A percentile compares a stretch with the other conserved stretches of the same genome.
phyloP scores from a whole-genome alignment of 2,329 filamentous ascomycete genomes.

The Chrysoporthe cubensis region DNA sequence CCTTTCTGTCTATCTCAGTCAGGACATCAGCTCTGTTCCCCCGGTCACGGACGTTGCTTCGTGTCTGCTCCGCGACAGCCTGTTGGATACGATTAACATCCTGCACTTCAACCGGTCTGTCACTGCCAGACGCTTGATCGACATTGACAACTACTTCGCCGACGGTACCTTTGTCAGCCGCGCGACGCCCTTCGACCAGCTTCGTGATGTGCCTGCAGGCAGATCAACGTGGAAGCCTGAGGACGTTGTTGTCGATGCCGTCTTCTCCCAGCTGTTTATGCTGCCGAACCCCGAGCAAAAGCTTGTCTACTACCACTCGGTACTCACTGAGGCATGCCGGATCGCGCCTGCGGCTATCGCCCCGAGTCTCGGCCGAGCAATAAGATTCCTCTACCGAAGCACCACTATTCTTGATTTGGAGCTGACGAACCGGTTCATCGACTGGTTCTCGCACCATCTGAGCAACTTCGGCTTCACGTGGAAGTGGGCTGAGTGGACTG shows the following conservation, averaged over 20 bases:
- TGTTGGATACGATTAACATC: constrained; percentile 92
- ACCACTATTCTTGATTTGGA: constrained; percentile 84
- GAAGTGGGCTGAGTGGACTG: constrained; percentile 98
- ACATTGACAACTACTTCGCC: constrained; percentile 93
- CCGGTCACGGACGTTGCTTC: constrained; percentile 75
- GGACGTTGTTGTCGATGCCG: constrained; percentile 94
- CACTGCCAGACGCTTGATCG: constrained; percentile 86
- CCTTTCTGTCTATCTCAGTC: constrained; percentile 87
- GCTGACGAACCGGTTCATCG: constrained; percentile 82
- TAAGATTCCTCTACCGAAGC: constrained; percentile 86
- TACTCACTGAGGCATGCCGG: constrained; percentile 94
- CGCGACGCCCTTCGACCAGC: constrained; percentile 87
- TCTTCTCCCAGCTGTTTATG: constrained; percentile 93
- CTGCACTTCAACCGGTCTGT: constrained; percentile 90
- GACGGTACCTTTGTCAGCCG: constrained; percentile 90
- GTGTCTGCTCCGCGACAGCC: constrained; percentile 80
- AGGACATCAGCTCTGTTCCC: constrained; percentile 89
- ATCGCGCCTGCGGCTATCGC: constrained; percentile 95
- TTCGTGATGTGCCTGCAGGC: constrained; percentile 68
- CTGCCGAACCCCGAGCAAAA: constrained; percentile 89
- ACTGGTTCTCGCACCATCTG: constrained; percentile 97
- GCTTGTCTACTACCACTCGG: constrained; percentile 93
- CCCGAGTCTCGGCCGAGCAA: constrained; percentile 88
- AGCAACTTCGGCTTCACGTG: constrained; percentile 99
- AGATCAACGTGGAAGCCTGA: constrained; percentile 93